phyloP scores from a whole-genome alignment of 2,329 filamentous ascomycete genomes.

The Venturia nashicola region DNA sequence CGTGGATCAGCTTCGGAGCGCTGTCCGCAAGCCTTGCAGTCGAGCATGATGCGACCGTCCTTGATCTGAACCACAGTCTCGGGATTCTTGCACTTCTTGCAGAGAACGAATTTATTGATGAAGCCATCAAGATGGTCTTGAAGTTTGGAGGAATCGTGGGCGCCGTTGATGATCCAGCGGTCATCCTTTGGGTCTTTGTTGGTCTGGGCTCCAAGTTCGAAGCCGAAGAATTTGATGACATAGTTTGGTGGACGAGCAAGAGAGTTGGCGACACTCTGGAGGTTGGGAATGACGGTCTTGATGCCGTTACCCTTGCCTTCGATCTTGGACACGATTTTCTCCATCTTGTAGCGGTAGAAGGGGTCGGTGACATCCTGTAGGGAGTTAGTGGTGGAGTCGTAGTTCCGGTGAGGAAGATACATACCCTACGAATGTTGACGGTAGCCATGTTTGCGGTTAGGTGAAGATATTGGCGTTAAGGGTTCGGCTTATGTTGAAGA shows the following conservation, averaged over 20 bases:
- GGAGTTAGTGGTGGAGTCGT: neutral
- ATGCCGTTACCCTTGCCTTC: slow-evolving; percentile 99
- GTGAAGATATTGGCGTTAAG: slow-evolving; percentile 7
- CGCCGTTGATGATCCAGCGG: slow-evolving; percentile 99
- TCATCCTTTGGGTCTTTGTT: slow-evolving; percentile 96
- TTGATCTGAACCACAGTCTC: slow-evolving; percentile 96
- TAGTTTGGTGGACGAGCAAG: slow-evolving; percentile 86
- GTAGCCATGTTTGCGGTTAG: slow-evolving; percentile 71
- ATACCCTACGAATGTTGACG: slow-evolving; percentile 71
- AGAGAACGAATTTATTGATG: slow-evolving; percentile 97
- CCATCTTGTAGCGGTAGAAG: slow-evolving; percentile 99
- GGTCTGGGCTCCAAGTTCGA: slow-evolving; percentile 96
- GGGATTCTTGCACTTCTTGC: slow-evolving; percentile 99
- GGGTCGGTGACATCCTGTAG: slow-evolving; percentile 74
- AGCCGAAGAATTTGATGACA: slow-evolving; percentile 99
- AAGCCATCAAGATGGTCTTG: slow-evolving; percentile 98
- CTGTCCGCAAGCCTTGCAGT: slow-evolving; percentile 98
- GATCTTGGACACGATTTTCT: slow-evolving; percentile 95
- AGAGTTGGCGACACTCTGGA: slow-evolving; percentile 84
- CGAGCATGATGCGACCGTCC: slow-evolving; percentile 79
- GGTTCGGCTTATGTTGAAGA: slow-evolving; percentile 24
- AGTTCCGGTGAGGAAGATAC: neutral
- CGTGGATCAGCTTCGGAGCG: slow-evolving; percentile 83
- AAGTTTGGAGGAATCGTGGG: slow-evolving; percentile 87
- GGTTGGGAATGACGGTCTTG: slow-evolving; percentile 95